Base-by-base conservation (phyloP, 1,284 basidiomycete genomes). In the Phaffia rhodozyma region DNA sequence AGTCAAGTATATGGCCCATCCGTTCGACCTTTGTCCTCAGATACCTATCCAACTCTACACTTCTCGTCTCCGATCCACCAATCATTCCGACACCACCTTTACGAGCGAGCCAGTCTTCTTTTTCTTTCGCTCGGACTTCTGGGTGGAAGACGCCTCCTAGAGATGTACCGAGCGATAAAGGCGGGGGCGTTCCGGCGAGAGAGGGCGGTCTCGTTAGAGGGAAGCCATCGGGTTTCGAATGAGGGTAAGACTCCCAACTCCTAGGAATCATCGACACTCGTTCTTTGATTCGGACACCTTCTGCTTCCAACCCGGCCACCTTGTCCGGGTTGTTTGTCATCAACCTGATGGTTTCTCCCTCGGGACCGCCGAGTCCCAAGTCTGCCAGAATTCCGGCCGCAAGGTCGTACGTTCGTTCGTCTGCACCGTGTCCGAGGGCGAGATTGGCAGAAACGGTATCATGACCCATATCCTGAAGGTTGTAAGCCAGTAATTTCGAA, bases 261-360 rank as follows among this genome's bases (percentile, higher is more conserved):
- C 92, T 80, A 9, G 94, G 94, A 3, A 97, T 84, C 94, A 98
- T 98, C 48, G 87, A 81, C 18, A 97, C 89, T 13, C 92, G 82
- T 76, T 97, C 91, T 5, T 80, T 79, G 38, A 98, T 84, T 30
- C 75, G 78, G 62, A 98, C 80, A 0, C 91, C 89, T 74, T 97
- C 93, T 68, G 80, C 81, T 73, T 87, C 82, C 67, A 98, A 77
- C 55, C 92, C 91, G 69, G 85, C 81, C 63, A 98, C 88, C 77
- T 98, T 98, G 75, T 94, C 93, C 20, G 96, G 94, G 75, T 98
- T 98, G 77, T 98, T 98, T 61, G 96, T 98, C 75, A 98, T 78
- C 67, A 98, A 78, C 61, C 89, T 80, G 51, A 96, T 83, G 48
- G 84, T 83, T 65, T 84, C 82, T 49, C 78, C 72, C 49, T 80